These are phyloP conservation scores for Penicillium sp. DNA, from an alignment of 2,329 filamentous ascomycete genomes.

Conservation along the genomic window DNA sequence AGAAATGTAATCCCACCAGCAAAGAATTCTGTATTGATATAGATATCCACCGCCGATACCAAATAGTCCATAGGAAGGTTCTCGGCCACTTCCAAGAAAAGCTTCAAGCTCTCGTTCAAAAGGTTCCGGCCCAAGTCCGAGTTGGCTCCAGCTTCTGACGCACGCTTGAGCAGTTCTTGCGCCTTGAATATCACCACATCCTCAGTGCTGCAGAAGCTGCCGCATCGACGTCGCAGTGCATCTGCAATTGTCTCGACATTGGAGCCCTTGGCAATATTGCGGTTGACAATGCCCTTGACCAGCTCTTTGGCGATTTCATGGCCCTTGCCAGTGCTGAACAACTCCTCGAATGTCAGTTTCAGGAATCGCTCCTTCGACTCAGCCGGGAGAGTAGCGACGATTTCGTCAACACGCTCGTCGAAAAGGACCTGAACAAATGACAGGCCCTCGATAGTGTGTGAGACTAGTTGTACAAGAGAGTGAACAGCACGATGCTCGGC, in stretches of 20 bases:
- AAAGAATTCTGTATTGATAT: constrained; percentile 82
- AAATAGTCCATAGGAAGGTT: constrained; percentile 82
- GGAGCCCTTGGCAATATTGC: constrained; percentile 93
- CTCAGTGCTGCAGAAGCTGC: constrained; percentile 95
- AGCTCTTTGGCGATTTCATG: constrained; percentile 90
- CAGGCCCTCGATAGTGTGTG: constrained; percentile 92
- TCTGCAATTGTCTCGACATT: constrained; percentile 98
- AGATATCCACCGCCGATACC: constrained; percentile 76
- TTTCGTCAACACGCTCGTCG: constrained; percentile 89
- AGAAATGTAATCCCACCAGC: constrained; percentile 57
- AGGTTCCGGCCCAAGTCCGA: constrained; percentile 76
- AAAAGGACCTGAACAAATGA: constrained; percentile 95
- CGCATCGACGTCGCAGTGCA: constrained; percentile 86
- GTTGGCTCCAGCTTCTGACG: constrained; percentile 75
- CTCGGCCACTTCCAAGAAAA: constrained; percentile 87
- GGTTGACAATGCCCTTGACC: constrained; percentile 96
- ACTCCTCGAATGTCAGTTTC: constrained; percentile 80
- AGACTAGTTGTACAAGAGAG: constrained; percentile 81
- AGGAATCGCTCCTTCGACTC: constrained; percentile 70
- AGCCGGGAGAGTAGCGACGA: constrained; percentile 76
- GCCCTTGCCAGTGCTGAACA: constrained; percentile 79
- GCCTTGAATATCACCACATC: constrained; percentile 99
- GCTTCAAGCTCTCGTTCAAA: constrained; percentile 82
- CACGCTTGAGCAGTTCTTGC: constrained; percentile 89
- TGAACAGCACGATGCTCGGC: constrained; percentile 93